A percentile compares a stretch with the other conserved stretches of the same genome.
phyloP scores from a whole-genome alignment of 1,284 basidiomycete species.

The Ceratobasidium sp. region DNA sequence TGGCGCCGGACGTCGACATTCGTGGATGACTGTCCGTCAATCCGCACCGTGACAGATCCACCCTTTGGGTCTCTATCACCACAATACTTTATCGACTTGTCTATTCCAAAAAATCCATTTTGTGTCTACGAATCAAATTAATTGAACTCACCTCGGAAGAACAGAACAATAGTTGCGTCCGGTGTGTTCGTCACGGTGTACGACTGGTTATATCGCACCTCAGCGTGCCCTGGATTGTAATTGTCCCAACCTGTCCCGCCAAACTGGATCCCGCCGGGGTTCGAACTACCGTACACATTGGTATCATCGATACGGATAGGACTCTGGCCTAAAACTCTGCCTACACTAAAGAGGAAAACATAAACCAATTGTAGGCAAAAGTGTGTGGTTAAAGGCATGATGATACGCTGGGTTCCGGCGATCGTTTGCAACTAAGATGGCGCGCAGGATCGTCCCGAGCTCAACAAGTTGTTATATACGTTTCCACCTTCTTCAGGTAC shows the following conservation, averaged over 20 bases:
- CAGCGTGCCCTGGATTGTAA: too few species aligned
- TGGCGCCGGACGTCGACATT: too few species aligned
- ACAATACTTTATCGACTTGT: too few species aligned
- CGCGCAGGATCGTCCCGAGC: too few species aligned
- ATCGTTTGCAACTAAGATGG: too few species aligned
- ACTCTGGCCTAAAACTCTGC: background rate
- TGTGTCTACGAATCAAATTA: background rate
- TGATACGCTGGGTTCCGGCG: too few species aligned
- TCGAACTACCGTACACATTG: background rate
- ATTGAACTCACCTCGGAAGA: slow-evolving; percentile 8
- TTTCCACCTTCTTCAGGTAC: too few species aligned
- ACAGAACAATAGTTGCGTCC: background rate
- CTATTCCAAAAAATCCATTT: background rate
- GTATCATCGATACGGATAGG: slow-evolving; percentile 4
- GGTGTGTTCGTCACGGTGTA: background rate
- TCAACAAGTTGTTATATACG: too few species aligned
- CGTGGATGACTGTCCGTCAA: too few species aligned
- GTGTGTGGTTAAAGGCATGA: too few species aligned
- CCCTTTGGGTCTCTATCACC: too few species aligned
- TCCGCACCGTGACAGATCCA: too few species aligned
- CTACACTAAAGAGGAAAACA: background rate
- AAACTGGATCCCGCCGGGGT: slow-evolving; percentile 19
- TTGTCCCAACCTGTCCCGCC: background rate
- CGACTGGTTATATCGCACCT: background rate
- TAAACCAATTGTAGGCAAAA: background rate